Evolutionary conservation across 768 basidiomycete genomes (phyloP).

Genomic region (Collybia mongolica): DNA sequence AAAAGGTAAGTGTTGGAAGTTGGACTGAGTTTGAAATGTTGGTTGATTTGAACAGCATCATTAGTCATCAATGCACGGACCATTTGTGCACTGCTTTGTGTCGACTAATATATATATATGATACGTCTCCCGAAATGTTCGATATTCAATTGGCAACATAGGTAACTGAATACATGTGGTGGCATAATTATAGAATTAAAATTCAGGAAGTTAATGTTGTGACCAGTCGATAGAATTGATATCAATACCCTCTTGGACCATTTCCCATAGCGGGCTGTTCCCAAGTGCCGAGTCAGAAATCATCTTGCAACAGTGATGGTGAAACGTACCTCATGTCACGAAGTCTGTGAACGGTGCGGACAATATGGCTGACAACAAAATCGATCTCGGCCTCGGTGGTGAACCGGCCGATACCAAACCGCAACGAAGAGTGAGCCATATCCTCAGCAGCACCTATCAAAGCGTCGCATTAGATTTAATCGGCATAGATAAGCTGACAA

Average conservation of each 20-base stretch:
- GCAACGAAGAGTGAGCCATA: slow-evolving; percentile 97
- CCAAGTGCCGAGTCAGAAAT: slow-evolving; percentile 8
- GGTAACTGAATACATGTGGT: slow-evolving; percentile 6
- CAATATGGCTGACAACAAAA: slow-evolving; percentile 86
- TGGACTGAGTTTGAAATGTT: slow-evolving; percentile 46
- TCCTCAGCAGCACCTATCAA: slow-evolving; percentile 84
- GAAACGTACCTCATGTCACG: slow-evolving; percentile 85
- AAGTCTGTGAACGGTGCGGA: slow-evolving; percentile 80
- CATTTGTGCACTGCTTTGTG: slow-evolving; percentile 15
- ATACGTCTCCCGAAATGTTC: neutral
- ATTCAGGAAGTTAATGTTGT: slow-evolving; percentile 55
- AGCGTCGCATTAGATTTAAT: slow-evolving; percentile 21
- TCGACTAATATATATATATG: neutral
- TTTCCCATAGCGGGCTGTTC: slow-evolving; percentile 92
- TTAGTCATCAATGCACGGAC: slow-evolving; percentile 41
- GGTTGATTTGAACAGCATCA: slow-evolving; percentile 20
- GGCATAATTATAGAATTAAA: slow-evolving; percentile 10
- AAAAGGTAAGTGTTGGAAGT: slow-evolving; percentile 17
- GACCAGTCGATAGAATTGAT: slow-evolving; percentile 95
- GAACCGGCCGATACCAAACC: slow-evolving; percentile 97
- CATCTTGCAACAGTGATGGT: neutral
- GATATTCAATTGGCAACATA: neutral
- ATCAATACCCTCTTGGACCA: slow-evolving; percentile 99
- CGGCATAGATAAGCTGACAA: neutral
- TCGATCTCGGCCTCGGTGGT: slow-evolving; percentile 98